phyloP scores from a whole-genome alignment of 2,329 filamentous ascomycete species.

The Thyridium curvatum region DNA sequence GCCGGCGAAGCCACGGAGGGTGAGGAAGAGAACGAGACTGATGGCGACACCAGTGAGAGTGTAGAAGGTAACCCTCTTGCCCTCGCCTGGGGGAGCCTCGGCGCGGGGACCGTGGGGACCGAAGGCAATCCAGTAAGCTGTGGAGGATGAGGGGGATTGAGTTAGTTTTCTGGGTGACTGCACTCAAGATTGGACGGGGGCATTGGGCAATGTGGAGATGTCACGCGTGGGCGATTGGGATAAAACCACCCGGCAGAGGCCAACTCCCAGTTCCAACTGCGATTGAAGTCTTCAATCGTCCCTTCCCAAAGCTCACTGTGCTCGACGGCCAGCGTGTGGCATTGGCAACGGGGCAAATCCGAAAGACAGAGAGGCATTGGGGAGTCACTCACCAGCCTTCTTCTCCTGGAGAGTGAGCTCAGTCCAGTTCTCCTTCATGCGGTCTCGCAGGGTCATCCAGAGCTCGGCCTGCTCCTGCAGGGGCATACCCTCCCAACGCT shows the following conservation, averaged over 20 bases:
- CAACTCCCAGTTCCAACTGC: too few relatives aligned
- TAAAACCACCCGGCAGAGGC: neutral
- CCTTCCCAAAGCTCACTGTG: too few relatives aligned
- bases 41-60: constrained; percentile 60
- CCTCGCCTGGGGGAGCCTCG: constrained; percentile 75
- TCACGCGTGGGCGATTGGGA: constrained; percentile 2
- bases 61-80: constrained; percentile 70
- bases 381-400: constrained; percentile 81
- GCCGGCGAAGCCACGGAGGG: constrained; percentile 66
- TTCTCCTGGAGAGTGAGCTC: constrained; percentile 95
- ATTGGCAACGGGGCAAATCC: too few relatives aligned
- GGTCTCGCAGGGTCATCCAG: constrained; percentile 96
- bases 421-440: constrained; percentile 97
- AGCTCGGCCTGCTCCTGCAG: constrained; percentile 98
- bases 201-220: constrained; percentile 14
- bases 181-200: too few relatives aligned
- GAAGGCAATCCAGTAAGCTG: constrained; percentile 99
- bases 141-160: constrained; percentile 26
- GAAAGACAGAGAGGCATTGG: too few relatives aligned
- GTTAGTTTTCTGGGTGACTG: constrained; percentile 24
- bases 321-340: too few relatives aligned
- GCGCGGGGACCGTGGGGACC: constrained; percentile 92
- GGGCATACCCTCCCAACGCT: constrained; percentile 97
- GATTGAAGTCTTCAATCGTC: too few relatives aligned
- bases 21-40: constrained; percentile 65